Conservation (phyloP, 2,329 filamentous ascomycete genomes). For the Neofusicoccum kwambonambiense region DNA sequence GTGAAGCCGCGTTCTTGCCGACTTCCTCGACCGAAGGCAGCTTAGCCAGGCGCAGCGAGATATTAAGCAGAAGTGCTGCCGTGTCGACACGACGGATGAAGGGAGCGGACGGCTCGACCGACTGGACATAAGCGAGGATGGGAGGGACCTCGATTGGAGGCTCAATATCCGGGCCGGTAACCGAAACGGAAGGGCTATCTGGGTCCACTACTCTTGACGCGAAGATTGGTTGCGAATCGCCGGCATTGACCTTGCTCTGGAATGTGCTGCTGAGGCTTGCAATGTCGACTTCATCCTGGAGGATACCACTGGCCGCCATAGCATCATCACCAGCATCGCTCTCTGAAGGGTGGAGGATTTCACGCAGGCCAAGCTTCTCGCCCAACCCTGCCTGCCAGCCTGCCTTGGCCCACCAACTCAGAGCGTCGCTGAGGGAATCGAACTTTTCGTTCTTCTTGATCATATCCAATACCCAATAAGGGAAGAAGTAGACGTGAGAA, state of each 20-base stretch:
- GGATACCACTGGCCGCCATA: constrained; percentile 21
- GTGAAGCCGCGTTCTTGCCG: constrained; percentile 56
- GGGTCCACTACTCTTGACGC: constrained; percentile 38
- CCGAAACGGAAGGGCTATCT: constrained; percentile 28
- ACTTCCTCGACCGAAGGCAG: constrained; percentile 68
- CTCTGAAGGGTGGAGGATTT: constrained; percentile 58
- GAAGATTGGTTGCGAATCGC: constrained; percentile 22
- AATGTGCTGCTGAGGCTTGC: constrained; percentile 53
- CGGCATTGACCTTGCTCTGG: neutral
- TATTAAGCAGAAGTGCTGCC: constrained; percentile 72
- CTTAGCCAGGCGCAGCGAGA: constrained; percentile 85
- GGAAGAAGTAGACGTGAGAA: constrained; percentile 92
- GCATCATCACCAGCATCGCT: constrained; percentile 38
- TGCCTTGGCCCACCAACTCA: constrained; percentile 95
- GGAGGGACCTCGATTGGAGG: constrained; percentile 60
- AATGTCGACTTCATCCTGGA: constrained; percentile 57
- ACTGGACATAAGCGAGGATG: constrained; percentile 80
- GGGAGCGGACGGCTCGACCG: constrained; percentile 55
- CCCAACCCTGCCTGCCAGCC: constrained; percentile 82
- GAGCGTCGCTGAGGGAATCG: constrained; percentile 82
- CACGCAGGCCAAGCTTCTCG: constrained; percentile 71
- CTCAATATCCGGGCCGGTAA: constrained; percentile 23
- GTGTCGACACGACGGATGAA: constrained; percentile 88
- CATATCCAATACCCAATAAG: constrained; percentile 85
- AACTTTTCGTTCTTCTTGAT: constrained; percentile 75